Evolutionary conservation across 768 basidiomycete genomes (phyloP).

Genomic region (Strobilomyces echinocephalus): DNA sequence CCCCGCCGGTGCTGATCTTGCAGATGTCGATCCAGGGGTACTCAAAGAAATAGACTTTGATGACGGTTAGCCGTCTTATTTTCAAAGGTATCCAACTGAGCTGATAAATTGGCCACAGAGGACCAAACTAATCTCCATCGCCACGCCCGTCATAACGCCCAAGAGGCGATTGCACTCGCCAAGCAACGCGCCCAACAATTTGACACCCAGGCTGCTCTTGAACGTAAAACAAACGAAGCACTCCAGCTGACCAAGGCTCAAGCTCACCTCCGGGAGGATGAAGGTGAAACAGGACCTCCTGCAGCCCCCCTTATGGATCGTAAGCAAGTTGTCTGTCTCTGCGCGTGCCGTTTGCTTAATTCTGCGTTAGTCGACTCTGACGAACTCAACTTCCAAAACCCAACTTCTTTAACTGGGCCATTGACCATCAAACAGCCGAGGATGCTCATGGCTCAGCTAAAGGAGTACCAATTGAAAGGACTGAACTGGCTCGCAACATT

Average conservation of each 20-base stretch:
- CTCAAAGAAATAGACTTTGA: conserved; percentile 86
- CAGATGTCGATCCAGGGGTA: conserved; percentile 45
- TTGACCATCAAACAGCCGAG: conserved; percentile 86
- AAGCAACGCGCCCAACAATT: conserved; percentile 78
- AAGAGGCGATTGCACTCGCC: conserved; percentile 79
- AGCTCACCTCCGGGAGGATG: conserved; percentile 38
- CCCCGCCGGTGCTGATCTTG: conserved; percentile 56
- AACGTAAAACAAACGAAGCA: conserved; percentile 78
- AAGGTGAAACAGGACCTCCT: conserved; percentile 34
- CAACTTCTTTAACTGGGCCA: conserved; percentile 80
- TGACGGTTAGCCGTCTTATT: conserved; percentile 55
- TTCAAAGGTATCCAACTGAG: background rate
- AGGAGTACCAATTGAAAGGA: conserved; percentile 98
- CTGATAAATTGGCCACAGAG: conserved; percentile 43
- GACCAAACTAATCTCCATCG: conserved; percentile 81
- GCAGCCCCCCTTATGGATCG: conserved; percentile 63
- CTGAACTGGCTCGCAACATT: conserved; percentile 96
- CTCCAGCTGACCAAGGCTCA: conserved; percentile 59
- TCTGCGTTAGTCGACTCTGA: conserved; percentile 75
- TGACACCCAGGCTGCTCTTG: conserved; percentile 75
- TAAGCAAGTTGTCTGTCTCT: conserved; percentile 36
- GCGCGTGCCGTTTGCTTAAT: conserved; percentile 2
- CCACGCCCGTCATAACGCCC: conserved; percentile 86
- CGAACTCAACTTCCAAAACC: conserved; percentile 99
- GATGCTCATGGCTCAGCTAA: conserved; percentile 94